Evolutionary conservation across 352 stramenopile genomes (phyloP), one percentile per base, ranked within the genome.

Genomic region (Phytopythium mirpurense): DNA sequence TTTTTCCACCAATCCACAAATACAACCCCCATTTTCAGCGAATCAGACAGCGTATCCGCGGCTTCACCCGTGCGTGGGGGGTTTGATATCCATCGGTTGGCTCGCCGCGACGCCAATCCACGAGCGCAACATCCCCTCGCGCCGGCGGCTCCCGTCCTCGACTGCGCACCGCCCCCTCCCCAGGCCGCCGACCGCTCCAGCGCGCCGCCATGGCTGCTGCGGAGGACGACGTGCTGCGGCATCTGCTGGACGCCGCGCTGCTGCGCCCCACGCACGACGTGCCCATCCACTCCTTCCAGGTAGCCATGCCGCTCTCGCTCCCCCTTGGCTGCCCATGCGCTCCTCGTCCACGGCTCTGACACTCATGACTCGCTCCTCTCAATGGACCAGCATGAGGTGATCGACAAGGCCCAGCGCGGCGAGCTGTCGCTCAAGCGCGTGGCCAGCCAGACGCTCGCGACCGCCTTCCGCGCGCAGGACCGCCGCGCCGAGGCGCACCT

Each of bases 401-500:
- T 92, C 38, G 68, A 74, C 15, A 84, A 87, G 62, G 70, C 83
- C 47, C 70, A 77, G 54, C 64, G 60, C 51, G 70, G 75, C 18
- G 74, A 78, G 52, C 57, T 88, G 42, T 56, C 83, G 18, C 58
- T 86, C 48, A 91, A 91, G 63, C 77, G 77, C 32, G 60, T 80
- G 23, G 72, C 82, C 50, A 83, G 70, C 54, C 73, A 87, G 54
- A 72, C 75, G 40, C 61, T 93, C 43, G 50, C 54, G n/a, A 66
- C 80, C 19, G 67, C 56, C 46, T 86, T 70, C 45, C 78, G 78
- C 56, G 72, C 56, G 41, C 74, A 88, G 53, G 68, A 73, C 38
- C 78, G 78, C 60, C 64, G 66, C 26, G 72, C 83, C 8, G 78
- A 91, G 48, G 37, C 51, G 10, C 74, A 83, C 44, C 41, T 93